Conservation (phyloP, 2,329 filamentous ascomycete species). For the Chaetoscypha palmicola region DNA sequence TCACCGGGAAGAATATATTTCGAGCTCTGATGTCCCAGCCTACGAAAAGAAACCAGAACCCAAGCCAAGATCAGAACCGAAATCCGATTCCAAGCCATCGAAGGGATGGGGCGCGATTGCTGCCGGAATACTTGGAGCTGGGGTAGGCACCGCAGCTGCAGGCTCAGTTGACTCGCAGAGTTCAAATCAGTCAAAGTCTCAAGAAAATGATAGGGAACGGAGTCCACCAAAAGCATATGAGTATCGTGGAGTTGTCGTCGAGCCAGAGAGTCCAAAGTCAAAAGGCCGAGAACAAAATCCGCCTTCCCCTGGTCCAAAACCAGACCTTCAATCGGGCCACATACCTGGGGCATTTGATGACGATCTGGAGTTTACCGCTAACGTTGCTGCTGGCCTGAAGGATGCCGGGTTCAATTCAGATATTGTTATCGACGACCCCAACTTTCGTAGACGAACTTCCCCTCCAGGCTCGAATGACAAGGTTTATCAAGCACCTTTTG, state of each 20-base stretch:
- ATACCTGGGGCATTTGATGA: conserved; percentile 61
- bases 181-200: conserved; percentile 4
- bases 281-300: conserved; percentile 31
- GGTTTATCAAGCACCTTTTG: conserved; percentile 44
- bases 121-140: conserved; percentile 41
- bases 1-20: conserved; percentile 25
- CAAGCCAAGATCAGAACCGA: conserved; percentile 26
- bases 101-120: conserved; percentile 46
- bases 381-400: conserved; percentile 59
- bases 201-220: conserved; percentile 4
- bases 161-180: conserved; percentile 21
- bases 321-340: conserved; percentile 36
- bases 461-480: conserved; percentile 52
- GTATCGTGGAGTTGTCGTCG: conserved; percentile 21
- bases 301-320: conserved; percentile 52
- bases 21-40: conserved; percentile 14
- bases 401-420: conserved; percentile 65
- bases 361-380: conserved; percentile 63
- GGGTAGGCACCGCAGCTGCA: conserved; percentile 27
- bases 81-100: conserved; percentile 19
- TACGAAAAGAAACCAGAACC: conserved; percentile 31
- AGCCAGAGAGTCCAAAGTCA: conserved; percentile 21
- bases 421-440: conserved; percentile 60
- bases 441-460: conserved; percentile 56
- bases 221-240: conserved; percentile 13